Evolutionary conservation across 352 stramenopile genomes (phyloP).

Genomic region (Blastocystis hominis): DNA sequence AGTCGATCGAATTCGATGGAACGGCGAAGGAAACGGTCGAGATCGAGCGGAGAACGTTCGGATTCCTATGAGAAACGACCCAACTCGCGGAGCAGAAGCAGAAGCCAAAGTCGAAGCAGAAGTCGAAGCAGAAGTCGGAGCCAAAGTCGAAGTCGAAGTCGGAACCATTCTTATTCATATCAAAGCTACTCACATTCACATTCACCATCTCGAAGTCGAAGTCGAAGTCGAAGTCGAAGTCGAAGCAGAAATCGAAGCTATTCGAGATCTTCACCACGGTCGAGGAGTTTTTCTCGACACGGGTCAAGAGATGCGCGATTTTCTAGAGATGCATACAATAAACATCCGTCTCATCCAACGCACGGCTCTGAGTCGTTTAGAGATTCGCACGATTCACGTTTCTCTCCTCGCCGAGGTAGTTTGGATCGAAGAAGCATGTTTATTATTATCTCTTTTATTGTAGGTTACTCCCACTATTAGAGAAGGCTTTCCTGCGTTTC

Average conservation of each 20-base stretch:
- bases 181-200: no score
- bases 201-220: neutral
- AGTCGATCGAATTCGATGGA: neutral
- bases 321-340: no score
- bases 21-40: neutral
- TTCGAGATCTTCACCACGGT: neutral
- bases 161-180: no score
- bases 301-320: neutral
- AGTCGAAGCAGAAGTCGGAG: no score
- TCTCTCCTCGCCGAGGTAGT: neutral
- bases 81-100: neutral
- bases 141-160: no score
- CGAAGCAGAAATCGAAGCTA: neutral
- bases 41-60: neutral
- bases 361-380: no score
- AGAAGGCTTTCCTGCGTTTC: neutral
- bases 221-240: neutral
- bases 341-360: no score
- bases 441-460: neutral
- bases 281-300: constrained; percentile 1
- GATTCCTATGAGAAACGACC: neutral
- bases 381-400: no score
- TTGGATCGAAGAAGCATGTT: neutral
- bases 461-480: neutral
- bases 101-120: no score